These are phyloP conservation scores for Cyphellophora europaea DNA, from an alignment of 2,329 filamentous ascomycete genomes.

Conservation along the genomic window DNA sequence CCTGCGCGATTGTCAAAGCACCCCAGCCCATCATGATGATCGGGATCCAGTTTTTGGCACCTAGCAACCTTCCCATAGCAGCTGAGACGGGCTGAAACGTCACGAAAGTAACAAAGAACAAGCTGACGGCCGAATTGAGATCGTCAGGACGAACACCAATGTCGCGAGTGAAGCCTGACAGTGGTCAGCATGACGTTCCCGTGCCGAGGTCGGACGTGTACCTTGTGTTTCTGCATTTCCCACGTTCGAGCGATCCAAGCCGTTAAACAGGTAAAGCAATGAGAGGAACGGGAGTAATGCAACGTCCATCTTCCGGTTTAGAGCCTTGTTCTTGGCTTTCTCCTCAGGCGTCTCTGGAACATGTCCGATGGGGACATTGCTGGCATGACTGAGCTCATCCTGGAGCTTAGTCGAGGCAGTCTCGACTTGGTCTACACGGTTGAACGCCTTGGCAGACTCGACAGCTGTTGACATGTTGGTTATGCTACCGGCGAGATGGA, in stretches of 20 bases:
- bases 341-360: constrained; percentile 7
- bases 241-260: constrained; percentile 44
- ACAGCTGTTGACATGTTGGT: no score
- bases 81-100: constrained; percentile 47
- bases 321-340: constrained; percentile 9
- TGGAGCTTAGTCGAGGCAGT: constrained; percentile 4
- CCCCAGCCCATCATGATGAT: constrained; percentile 48
- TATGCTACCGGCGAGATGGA: no score
- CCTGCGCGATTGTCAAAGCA: constrained; percentile 37
- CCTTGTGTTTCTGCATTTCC: constrained; percentile 47
- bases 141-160: constrained; percentile 43
- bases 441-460: no score
- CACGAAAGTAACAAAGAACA: constrained; percentile 53
- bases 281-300: constrained; percentile 43
- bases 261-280: constrained; percentile 43
- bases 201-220: background rate
- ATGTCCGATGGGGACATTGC: constrained; percentile 7
- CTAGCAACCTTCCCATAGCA: constrained; percentile 28
- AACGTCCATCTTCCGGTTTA: constrained; percentile 37
- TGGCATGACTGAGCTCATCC: constrained; percentile 1
- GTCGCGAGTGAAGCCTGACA: constrained; percentile 46
- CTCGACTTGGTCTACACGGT: constrained; percentile 6
- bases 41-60: constrained; percentile 47
- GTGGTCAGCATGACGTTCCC: background rate
- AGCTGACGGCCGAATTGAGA: constrained; percentile 46